phyloP scores from a whole-genome alignment of 2,329 filamentous ascomycete genomes.

The Erysiphe pisi region DNA sequence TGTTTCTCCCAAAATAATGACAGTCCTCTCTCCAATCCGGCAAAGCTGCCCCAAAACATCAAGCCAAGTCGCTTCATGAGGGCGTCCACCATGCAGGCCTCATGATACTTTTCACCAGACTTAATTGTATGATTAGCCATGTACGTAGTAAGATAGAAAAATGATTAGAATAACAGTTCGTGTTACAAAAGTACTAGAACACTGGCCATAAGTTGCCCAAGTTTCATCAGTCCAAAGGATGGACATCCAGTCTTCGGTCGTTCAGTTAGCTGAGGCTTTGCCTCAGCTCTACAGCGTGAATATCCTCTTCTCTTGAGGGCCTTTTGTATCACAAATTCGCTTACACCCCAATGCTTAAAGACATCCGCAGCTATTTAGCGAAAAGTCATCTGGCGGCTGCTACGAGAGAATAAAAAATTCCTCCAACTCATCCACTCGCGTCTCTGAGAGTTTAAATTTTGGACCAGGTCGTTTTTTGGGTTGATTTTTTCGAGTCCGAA shows the following conservation, averaged over 20 bases:
- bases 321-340: background rate
- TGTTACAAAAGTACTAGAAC: background rate
- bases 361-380: too few species aligned
- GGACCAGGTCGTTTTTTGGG: too few species aligned
- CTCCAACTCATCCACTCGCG: too few species aligned
- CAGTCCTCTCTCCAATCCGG: background rate
- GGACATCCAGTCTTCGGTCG: background rate
- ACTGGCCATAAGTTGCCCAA: background rate
- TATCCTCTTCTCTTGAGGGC: background rate
- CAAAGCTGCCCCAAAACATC: background rate
- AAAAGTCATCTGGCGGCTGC: too few species aligned
- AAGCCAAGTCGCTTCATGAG: background rate
- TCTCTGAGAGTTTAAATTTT: too few species aligned
- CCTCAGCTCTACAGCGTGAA: background rate
- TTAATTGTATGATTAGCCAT: too few species aligned
- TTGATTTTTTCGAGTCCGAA: too few species aligned
- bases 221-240: constrained; percentile 14
- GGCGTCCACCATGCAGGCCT: background rate
- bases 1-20: background rate
- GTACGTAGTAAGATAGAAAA: too few species aligned
- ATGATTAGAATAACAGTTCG: too few species aligned
- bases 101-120: too few species aligned
- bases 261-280: background rate
- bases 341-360: too few species aligned
- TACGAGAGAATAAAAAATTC: too few species aligned